Base-by-base conservation (phyloP, 2,329 filamentous ascomycete species). In the Elsinoe australis region DNA sequence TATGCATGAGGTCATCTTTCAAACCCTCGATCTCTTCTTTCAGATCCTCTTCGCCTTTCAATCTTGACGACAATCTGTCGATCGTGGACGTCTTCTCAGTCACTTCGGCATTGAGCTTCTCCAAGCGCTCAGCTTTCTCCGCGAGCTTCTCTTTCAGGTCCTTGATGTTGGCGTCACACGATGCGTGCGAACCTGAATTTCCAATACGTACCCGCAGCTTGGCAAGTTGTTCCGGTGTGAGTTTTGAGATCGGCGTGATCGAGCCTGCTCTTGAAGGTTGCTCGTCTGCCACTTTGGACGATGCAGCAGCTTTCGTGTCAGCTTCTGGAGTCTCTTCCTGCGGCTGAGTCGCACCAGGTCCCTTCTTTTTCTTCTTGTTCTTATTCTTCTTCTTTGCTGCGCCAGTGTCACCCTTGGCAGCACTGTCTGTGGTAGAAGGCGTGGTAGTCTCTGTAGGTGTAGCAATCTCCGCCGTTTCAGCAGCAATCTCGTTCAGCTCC, bases 21-120 rank as follows among this genome's bases (percentile, higher is more conserved):
- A 96, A 70, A 3, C 78, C 81, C 58, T 94, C 87, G 51, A 95
- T 85, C 66, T 96, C 89, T 58, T 95, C 89, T 19, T 79, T 75
- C 34, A 94, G 71, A 15, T 83, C 82, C 47, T 90, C 86, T 58
- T 82, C 76, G 49, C 92, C 85, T 12, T 82, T 85, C 59, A 86
- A 72, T 62, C 83, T 82, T 49, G 78, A 76, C 19, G 78, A 77
- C 4, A 95, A 70, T 10, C 74, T 75, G 47, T 86, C 79, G 46
- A 95, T 88, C 31, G 81, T 80, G 1, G 73, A 72, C 54, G 89
- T 82, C 59, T 87, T 89, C 31, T 78, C 70, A n/a, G 61, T 55
- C 10, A 63, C 60, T 6, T 53, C 47, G 34, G 54, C 51, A 31
- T 60, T 58, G 26, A 58, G 57, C 47, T 47, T 58, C 46, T 53